A percentile compares a stretch with the other conserved stretches of the same genome.
Conservation (phyloP, 345 rosid species). For the Eucalyptus viminalis region DNA sequence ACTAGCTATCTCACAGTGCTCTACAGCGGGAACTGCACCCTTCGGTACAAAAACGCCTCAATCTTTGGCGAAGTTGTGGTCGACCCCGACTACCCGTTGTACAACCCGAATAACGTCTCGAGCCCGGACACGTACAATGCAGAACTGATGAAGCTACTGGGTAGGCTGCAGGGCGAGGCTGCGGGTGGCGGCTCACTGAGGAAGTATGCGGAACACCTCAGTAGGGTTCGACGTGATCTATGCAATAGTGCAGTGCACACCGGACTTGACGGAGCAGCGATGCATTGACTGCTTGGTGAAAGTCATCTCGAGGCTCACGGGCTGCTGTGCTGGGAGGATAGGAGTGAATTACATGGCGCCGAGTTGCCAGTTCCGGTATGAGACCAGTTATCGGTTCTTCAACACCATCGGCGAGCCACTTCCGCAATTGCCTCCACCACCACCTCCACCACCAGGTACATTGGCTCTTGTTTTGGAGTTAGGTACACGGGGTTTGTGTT, state of each 20-base stretch:
- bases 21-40: not conserved
- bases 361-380: no score
- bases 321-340: no score
- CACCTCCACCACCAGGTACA: no score
- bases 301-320: rapidly evolving
- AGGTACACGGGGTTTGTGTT: no score
- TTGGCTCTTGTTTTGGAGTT: no score
- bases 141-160: rapidly evolving
- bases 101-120: rapidly evolving
- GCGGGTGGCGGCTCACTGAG: not conserved
- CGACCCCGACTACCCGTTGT: no score
- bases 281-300: not conserved
- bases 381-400: no score
- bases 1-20: no score
- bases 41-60: not conserved
- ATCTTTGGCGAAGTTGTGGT: not conserved
- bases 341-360: no score
- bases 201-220: not conserved
- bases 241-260: not conserved
- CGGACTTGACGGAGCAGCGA: not conserved
- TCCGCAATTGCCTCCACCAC: no score
- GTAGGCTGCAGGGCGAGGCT: not conserved
- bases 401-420: no score
- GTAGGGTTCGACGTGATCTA: not conserved
- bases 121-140: not conserved